Conservation (phyloP, 2,329 filamentous ascomycete species). For the Pyrenochaeta sp. region DNA sequence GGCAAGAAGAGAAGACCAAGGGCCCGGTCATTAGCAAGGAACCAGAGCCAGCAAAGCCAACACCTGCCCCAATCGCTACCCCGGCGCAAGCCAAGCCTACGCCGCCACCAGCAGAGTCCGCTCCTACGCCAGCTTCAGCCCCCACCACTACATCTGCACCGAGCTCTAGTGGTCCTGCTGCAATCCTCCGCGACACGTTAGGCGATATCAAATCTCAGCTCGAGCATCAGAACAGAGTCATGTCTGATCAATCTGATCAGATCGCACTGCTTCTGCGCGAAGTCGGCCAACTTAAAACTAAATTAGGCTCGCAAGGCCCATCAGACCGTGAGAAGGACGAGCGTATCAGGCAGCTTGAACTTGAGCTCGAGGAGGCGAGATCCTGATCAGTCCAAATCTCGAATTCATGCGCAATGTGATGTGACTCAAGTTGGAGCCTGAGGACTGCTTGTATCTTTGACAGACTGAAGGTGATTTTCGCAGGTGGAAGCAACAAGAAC, state of each 20-base stretch:
- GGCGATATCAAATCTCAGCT: slow-evolving; percentile 80
- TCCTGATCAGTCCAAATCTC: slow-evolving; percentile 30
- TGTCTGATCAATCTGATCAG: slow-evolving; percentile 78
- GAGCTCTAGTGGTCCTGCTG: slow-evolving; percentile 56
- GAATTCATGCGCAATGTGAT: too few species aligned
- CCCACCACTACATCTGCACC: slow-evolving; percentile 49
- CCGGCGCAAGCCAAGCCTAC: slow-evolving; percentile 46
- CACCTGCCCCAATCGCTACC: slow-evolving; percentile 48
- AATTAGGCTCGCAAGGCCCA: slow-evolving; percentile 60
- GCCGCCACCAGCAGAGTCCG: slow-evolving; percentile 47
- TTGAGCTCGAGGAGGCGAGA: slow-evolving; percentile 52
- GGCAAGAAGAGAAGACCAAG: slow-evolving; percentile 52
- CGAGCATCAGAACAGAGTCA: slow-evolving; percentile 78
- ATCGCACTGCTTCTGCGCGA: slow-evolving; percentile 74
- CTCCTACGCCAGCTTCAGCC: slow-evolving; percentile 51
- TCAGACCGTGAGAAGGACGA: slow-evolving; percentile 51
- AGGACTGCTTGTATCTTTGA: too few species aligned
- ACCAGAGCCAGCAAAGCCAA: slow-evolving; percentile 58
- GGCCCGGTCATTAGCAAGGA: slow-evolving; percentile 43
- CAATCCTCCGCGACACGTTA: slow-evolving; percentile 70
- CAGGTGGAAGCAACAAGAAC: too few species aligned
- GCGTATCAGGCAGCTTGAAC: slow-evolving; percentile 51
- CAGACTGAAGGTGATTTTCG: too few species aligned
- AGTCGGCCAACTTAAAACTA: slow-evolving; percentile 73
- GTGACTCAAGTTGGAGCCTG: too few species aligned